Conservation (phyloP, 192 early-diverging fungal genomes). For the Linderina pennispora region DNA sequence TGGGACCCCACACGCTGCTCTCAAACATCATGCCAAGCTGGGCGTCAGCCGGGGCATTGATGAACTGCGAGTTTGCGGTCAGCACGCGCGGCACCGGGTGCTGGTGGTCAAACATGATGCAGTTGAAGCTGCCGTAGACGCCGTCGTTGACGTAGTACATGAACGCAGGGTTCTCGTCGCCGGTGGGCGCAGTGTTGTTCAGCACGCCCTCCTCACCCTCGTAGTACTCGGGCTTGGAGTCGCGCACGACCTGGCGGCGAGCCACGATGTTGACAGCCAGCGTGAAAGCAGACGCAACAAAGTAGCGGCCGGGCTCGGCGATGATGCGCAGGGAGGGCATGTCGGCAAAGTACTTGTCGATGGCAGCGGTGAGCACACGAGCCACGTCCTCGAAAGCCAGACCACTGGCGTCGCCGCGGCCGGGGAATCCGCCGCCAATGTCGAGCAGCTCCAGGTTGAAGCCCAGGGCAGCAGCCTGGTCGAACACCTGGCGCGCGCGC, state of each 20-base stretch:
- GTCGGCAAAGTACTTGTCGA: conserved; percentile 67
- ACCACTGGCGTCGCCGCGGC: conserved; percentile 63
- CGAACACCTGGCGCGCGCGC: conserved; percentile 83
- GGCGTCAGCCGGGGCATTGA: conserved; percentile 1
- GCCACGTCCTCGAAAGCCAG: conserved; percentile 85
- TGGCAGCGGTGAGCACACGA: conserved; percentile 63
- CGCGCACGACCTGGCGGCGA: conserved; percentile 66
- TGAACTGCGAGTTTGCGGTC: conserved; percentile 37
- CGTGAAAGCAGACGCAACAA: conserved; percentile 88
- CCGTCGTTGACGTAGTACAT: conserved; percentile 99
- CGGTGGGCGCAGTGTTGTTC: conserved; percentile 6
- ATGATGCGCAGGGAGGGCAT: conserved; percentile 73
- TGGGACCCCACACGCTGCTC: conserved; percentile 93
- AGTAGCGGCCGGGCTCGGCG: conserved; percentile 98
- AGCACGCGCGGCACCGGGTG: conserved; percentile 67
- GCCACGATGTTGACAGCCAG: conserved; percentile 91
- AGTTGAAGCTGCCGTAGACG: conserved; percentile 97
- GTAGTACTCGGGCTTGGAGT: conserved; percentile 6
- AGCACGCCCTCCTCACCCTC: not conserved
- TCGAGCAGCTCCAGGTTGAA: conserved; percentile 71
- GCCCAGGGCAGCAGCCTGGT: conserved; percentile 71
- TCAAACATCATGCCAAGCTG: conserved; percentile 18
- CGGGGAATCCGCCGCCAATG: conserved; percentile 96
- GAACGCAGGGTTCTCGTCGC: conserved; percentile 42
- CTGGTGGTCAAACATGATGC: conserved; percentile 96